Conservation (phyloP, 1,284 basidiomycete species). For the Cystobasidium slooffiae region DNA sequence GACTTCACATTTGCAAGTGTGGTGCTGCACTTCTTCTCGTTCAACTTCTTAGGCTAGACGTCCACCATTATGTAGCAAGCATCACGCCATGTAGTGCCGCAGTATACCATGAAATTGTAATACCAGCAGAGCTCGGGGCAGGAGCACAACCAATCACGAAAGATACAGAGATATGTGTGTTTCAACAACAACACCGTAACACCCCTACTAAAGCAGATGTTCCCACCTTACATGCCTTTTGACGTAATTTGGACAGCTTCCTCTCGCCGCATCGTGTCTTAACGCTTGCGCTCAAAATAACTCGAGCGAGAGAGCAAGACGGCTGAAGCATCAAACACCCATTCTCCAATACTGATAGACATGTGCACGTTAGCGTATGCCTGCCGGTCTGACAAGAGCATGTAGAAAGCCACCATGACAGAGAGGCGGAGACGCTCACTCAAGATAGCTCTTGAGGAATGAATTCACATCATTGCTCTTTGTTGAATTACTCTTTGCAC, state of each 20-base stretch:
- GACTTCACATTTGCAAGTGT: constrained; percentile 94
- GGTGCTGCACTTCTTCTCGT: constrained; percentile 96
- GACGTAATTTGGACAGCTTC: too few species aligned
- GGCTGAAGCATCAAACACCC: constrained; percentile 60
- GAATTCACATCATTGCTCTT: constrained; percentile 22
- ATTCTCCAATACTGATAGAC: constrained; percentile 74
- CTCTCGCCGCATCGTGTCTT: constrained; percentile 22
- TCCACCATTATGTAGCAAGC: not conserved
- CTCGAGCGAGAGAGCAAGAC: constrained; percentile 63
- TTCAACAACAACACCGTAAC: too few species aligned
- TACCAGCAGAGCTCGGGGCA: too few species aligned
- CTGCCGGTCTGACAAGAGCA: not conserved
- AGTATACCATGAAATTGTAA: not conserved
- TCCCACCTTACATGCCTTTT: too few species aligned
- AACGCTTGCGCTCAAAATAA: constrained; percentile 69
- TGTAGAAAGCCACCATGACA: not conserved
- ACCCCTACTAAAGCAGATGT: too few species aligned
- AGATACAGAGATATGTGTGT: too few species aligned
- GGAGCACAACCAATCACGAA: not conserved
- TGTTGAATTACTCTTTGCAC: constrained; percentile 27
- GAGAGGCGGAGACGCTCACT: constrained; percentile 57
- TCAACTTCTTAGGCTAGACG: constrained; percentile 84
- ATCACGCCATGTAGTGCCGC: not conserved
- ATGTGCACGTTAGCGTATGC: constrained; percentile 65
- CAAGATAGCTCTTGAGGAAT: constrained; percentile 60